phyloP scores from a whole-genome alignment of 1,284 basidiomycete genomes.

The Trichosporon sp. region DNA sequence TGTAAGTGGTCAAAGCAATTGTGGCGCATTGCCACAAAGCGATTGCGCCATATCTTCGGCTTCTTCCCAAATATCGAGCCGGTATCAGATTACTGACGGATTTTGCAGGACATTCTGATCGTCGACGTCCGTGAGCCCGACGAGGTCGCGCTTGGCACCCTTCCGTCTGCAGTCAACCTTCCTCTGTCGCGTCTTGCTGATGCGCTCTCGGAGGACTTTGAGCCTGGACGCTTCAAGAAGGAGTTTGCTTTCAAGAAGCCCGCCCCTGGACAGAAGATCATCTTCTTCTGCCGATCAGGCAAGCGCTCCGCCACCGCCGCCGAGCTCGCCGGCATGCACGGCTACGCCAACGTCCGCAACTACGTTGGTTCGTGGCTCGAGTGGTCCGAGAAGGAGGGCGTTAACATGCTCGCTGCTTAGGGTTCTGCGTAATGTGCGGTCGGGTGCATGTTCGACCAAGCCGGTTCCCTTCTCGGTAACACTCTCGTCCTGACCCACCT shows the following conservation, averaged over 20 bases:
- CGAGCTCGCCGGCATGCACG: constrained; percentile 76
- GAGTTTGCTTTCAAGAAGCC: constrained; percentile 84
- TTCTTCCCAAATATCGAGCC: not conserved
- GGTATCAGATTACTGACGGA: not conserved
- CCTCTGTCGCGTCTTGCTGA: constrained; percentile 74
- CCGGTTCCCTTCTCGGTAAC: too few species aligned
- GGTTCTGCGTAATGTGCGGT: not conserved
- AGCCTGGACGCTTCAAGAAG: constrained; percentile 60
- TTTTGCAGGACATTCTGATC: constrained; percentile 63
- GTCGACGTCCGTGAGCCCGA: constrained; percentile 92
- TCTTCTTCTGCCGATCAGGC: constrained; percentile 93
- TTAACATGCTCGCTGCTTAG: not conserved
- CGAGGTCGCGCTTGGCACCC: constrained; percentile 88
- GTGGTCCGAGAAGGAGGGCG: constrained; percentile 57
- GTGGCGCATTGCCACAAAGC: not conserved
- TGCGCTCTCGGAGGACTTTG: constrained; percentile 57
- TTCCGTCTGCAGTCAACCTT: constrained; percentile 90
- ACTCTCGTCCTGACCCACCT: not conserved
- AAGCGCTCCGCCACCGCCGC: constrained; percentile 74
- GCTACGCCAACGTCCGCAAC: constrained; percentile 78
- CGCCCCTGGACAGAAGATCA: constrained; percentile 63
- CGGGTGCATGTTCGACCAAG: too few species aligned
- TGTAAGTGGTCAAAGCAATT: constrained; percentile 54
- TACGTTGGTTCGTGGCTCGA: constrained; percentile 91
- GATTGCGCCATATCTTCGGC: not conserved